These are phyloP conservation scores for Ophiocordyceps camponoti-rufipedis DNA, from an alignment of 2,329 filamentous ascomycete species.

Conservation along the genomic window DNA sequence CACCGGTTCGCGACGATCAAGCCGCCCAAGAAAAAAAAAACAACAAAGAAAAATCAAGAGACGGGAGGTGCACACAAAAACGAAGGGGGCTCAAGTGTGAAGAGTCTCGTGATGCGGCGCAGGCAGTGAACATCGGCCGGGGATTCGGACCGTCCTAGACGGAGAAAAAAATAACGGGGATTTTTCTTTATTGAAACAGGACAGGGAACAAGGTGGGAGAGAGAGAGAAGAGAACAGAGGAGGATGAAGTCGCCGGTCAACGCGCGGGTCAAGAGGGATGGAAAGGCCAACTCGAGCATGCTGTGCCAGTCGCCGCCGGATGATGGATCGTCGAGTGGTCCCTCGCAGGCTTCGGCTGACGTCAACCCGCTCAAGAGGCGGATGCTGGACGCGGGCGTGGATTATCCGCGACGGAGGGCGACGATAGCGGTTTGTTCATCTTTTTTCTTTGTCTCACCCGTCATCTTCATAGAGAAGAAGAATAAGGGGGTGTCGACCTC, in stretches of 20 bases:
- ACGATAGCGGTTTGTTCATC: constrained; percentile 42
- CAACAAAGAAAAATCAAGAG: too few relatives aligned
- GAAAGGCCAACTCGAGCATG: constrained; percentile 26
- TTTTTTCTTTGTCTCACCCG: too few relatives aligned
- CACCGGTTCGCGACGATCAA: background rate
- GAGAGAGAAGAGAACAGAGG: background rate
- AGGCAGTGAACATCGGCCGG: too few relatives aligned
- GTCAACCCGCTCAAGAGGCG: constrained; percentile 42
- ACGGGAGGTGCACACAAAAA: too few relatives aligned
- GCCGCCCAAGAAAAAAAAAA: too few relatives aligned
- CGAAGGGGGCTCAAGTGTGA: too few relatives aligned
- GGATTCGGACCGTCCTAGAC: background rate
- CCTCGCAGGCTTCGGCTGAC: constrained; percentile 27
- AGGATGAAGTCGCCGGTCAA: constrained; percentile 30
- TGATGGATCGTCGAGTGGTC: constrained; percentile 25
- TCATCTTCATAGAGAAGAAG: too few relatives aligned
- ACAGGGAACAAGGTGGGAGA: background rate
- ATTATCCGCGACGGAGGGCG: constrained; percentile 45
- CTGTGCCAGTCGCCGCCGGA: constrained; percentile 37
- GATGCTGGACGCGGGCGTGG: constrained; percentile 40
- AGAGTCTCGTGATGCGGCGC: too few relatives aligned
- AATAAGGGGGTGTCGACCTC: too few relatives aligned
- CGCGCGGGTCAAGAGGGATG: background rate
- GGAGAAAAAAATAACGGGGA: background rate
- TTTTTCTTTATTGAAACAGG: too few relatives aligned